Conservation (phyloP, 2,329 filamentous ascomycete species). For the Aspergillus eucalypticola region DNA sequence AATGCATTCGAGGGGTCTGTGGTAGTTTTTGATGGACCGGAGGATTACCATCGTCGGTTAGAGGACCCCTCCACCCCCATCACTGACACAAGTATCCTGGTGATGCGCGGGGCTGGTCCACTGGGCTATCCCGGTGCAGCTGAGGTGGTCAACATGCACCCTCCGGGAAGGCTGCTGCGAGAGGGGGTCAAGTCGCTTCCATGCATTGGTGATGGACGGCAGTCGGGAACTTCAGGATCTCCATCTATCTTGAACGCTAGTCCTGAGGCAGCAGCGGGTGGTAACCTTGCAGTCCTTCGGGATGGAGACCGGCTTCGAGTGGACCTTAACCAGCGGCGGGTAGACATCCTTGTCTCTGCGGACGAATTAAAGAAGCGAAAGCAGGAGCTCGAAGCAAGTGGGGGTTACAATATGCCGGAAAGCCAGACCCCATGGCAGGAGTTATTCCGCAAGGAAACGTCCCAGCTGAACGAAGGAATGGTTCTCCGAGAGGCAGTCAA, state of each 20-base stretch:
- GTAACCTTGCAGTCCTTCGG: slow-evolving; percentile 53
- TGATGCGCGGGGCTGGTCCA: slow-evolving; percentile 54
- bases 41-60: slow-evolving; percentile 50
- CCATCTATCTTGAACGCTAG: slow-evolving; percentile 59
- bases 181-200: slow-evolving; percentile 51
- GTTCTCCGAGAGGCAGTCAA: slow-evolving; percentile 49
- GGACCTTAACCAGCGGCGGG: slow-evolving; percentile 51
- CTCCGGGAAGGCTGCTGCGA: slow-evolving; percentile 48
- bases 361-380: slow-evolving; percentile 47
- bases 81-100: slow-evolving; percentile 47
- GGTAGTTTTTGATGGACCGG: slow-evolving; percentile 54
- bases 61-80: slow-evolving; percentile 44
- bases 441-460: slow-evolving; percentile 50
- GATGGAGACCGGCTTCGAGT: slow-evolving; percentile 55
- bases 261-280: slow-evolving; percentile 57
- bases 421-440: slow-evolving; percentile 56
- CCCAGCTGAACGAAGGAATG: slow-evolving; percentile 51
- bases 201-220: slow-evolving; percentile 57
- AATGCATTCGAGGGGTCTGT: slow-evolving; percentile 52
- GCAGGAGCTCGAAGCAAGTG: slow-evolving; percentile 38
- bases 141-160: slow-evolving; percentile 57
- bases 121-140: slow-evolving; percentile 54
- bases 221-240: slow-evolving; percentile 57
- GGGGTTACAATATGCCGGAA: slow-evolving; percentile 42
- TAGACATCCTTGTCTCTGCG: slow-evolving; percentile 49